These are phyloP conservation scores for Tetrahymena malaccensis DNA, from an alignment of 73 alveolate genomes.

Conservation along the genomic window DNA sequence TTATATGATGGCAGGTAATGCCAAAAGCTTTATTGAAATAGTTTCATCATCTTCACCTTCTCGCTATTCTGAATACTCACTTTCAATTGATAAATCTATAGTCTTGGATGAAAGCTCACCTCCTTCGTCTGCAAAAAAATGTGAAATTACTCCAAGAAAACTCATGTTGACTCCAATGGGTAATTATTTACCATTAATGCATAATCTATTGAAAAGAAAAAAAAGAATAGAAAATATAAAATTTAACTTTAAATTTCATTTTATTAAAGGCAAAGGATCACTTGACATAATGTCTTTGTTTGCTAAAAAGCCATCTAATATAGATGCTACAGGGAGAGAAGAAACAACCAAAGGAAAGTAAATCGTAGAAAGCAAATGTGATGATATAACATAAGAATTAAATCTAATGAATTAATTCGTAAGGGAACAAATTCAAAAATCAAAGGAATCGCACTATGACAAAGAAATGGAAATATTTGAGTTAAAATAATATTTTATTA, in stretches of 20 bases:
- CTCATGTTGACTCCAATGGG: not conserved
- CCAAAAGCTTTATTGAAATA: not conserved
- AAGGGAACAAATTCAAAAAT: not conserved
- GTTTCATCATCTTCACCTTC: not conserved
- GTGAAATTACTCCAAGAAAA: not conserved
- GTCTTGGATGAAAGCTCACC: not conserved
- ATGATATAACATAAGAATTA: not conserved
- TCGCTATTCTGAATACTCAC: not conserved
- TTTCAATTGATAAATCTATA: not conserved
- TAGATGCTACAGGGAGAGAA: not conserved
- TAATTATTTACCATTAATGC: not conserved
- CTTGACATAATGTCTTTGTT: not conserved
- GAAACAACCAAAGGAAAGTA: not conserved
- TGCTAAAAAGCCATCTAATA: not conserved
- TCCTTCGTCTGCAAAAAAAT: not conserved
- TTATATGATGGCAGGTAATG: not conserved
- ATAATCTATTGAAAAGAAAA: not conserved
- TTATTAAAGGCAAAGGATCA: not conserved
- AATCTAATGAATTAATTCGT: not conserved
- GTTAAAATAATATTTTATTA: not conserved
- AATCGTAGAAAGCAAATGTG: not conserved
- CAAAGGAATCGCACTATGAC: not conserved
- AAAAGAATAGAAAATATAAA: not conserved
- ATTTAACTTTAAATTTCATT: not conserved
- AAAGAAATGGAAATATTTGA: not conserved